Evolutionary conservation across 345 rosid species (phyloP).

Genomic region (Passiflora organensis): DNA sequence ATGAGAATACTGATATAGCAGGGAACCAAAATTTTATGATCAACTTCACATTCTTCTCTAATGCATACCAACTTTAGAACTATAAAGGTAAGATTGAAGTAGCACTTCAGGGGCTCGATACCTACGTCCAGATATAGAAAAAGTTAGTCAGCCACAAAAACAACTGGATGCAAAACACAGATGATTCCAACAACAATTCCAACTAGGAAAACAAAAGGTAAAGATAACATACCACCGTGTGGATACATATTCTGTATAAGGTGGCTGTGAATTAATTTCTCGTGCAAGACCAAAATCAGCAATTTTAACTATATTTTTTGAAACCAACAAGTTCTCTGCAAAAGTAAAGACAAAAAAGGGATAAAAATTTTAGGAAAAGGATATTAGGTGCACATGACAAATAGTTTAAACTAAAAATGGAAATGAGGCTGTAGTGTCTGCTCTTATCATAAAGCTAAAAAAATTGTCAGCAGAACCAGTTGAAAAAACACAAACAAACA

Average conservation of each 20-base stretch:
- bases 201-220: neutral
- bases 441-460: too few species aligned
- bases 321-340: slow-evolving; percentile 76
- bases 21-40: neutral
- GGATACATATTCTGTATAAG: slow-evolving; percentile 85
- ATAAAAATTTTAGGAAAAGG: too few species aligned
- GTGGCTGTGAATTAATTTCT: slow-evolving; percentile 78
- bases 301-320: slow-evolving; percentile 69
- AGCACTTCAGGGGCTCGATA: slow-evolving; percentile 98
- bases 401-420: neutral
- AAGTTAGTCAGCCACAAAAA: too few species aligned
- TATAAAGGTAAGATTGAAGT: slow-evolving; percentile 70
- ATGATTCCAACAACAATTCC: neutral
- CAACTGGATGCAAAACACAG: neutral
- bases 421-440: too few species aligned
- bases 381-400: too few species aligned
- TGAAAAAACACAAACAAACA: too few species aligned
- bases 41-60: neutral
- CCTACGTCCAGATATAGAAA: slow-evolving; percentile 59
- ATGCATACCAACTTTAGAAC: slow-evolving; percentile 84
- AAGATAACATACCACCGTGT: slow-evolving; percentile 98
- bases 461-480: too few species aligned
- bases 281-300: slow-evolving; percentile 99
- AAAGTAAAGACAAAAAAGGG: too few species aligned
- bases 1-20: neutral